phyloP scores from a whole-genome alignment of 805 yeast genomes.

The Vanderwaltozyma polyspora region DNA sequence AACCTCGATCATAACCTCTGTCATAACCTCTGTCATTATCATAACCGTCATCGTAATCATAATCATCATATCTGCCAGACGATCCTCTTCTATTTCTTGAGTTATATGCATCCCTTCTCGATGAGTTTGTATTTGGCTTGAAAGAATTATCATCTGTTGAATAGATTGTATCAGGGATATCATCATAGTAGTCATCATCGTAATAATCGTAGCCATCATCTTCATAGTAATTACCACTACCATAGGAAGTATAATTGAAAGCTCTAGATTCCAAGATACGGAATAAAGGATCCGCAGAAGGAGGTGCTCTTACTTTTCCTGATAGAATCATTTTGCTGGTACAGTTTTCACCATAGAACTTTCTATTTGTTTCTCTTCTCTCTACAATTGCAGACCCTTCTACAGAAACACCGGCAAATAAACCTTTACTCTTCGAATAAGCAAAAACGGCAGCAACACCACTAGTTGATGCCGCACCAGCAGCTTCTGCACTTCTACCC shows the following conservation, averaged over 20 bases:
- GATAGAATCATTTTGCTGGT: constrained; percentile 74
- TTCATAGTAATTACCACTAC: not conserved
- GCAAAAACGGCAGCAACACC: constrained; percentile 85
- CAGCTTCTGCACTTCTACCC: constrained; percentile 96
- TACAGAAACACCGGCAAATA: constrained; percentile 93
- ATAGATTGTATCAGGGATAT: constrained; percentile 37
- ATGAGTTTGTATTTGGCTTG: constrained; percentile 20
- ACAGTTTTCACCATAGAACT: constrained; percentile 80
- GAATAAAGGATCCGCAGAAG: constrained; percentile 77
- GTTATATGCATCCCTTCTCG: constrained; percentile 8
- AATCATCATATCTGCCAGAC: constrained; percentile 19
- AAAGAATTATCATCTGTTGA: constrained; percentile 23
- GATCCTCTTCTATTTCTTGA: constrained; percentile 11
- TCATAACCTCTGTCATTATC: too few relatives aligned
- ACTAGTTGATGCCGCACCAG: constrained; percentile 82
- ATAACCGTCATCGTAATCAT: constrained; percentile 14
- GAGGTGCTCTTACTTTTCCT: constrained; percentile 84
- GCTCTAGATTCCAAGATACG: constrained; percentile 77
- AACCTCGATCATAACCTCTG: too few relatives aligned
- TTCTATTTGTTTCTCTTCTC: constrained; percentile 93
- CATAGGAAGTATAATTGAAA: constrained; percentile 37
- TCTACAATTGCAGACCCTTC: constrained; percentile 97
- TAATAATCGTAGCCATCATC: constrained; percentile 36
- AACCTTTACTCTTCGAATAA: constrained; percentile 91
- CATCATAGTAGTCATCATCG: constrained; percentile 51